phyloP scores from a whole-genome alignment of 768 basidiomycete genomes.

The Lactifluus hygrophoroides region DNA sequence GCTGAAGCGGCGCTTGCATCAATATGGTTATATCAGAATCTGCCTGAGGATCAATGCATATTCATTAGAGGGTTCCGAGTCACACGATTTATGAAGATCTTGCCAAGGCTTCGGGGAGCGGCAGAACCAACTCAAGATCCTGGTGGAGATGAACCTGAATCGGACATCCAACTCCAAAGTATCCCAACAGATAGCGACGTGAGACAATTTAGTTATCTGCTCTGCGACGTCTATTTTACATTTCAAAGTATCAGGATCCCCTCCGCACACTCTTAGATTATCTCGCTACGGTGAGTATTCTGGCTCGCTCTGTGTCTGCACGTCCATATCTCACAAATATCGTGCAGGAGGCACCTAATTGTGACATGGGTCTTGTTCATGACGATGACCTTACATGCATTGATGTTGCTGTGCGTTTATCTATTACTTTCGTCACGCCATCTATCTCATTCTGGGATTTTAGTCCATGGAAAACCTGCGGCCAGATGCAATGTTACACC shows the following conservation, averaged over 20 bases:
- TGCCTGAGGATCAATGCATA: no score
- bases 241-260: not conserved
- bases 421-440: no score
- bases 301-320: not conserved
- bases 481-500: not conserved
- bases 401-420: not conserved
- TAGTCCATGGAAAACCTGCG: not conserved
- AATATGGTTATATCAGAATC: not conserved
- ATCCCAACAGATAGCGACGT: not conserved
- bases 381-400: not conserved
- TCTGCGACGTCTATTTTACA: not conserved
- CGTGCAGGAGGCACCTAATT: not conserved
- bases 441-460: not conserved
- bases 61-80: not conserved
- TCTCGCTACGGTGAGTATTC: not conserved
- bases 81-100: not conserved
- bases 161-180: not conserved
- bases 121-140: not conserved
- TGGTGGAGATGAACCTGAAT: not conserved
- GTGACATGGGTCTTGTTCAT: not conserved
- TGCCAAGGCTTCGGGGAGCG: no score
- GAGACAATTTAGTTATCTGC: not conserved
- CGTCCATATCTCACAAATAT: not conserved
- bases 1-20: not conserved
- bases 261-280: not conserved